A percentile compares a stretch with the other conserved stretches of the same genome.
phyloP scores from a whole-genome alignment of 192 early-diverging fungal genomes.

The Podila epicladia region DNA sequence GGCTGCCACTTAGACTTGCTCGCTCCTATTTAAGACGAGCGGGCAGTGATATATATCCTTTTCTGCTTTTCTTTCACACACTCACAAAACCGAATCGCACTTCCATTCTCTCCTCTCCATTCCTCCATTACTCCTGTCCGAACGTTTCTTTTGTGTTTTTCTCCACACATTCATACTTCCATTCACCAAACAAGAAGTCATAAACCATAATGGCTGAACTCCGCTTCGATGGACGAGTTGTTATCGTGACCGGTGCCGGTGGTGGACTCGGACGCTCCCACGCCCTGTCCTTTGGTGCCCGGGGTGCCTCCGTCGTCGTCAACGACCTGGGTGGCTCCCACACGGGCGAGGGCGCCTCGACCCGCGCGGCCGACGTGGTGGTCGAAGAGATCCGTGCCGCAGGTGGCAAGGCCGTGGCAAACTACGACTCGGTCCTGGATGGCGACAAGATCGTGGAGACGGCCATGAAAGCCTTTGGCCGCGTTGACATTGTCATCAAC shows the following conservation, averaged over 20 bases:
- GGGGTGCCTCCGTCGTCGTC: constrained; percentile 93
- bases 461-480: constrained; percentile 85
- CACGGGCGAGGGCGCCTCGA: constrained; percentile 77
- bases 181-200: not conserved
- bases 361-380: constrained; percentile 88
- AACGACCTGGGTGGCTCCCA: constrained; percentile 90
- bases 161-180: not conserved
- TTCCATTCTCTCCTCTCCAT: not conserved
- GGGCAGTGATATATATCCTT: too few relatives aligned
- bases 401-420: constrained; percentile 93
- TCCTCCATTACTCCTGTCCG: not conserved
- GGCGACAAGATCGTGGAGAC: constrained; percentile 94
- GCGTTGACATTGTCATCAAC: constrained; percentile 90
- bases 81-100: not conserved
- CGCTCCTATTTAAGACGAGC: too few relatives aligned
- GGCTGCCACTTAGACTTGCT: too few relatives aligned
- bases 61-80: not conserved
- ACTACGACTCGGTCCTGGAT: constrained; percentile 96
- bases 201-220: constrained; percentile 48
- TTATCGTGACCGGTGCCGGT: constrained; percentile 95
- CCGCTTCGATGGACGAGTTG: constrained; percentile 83
- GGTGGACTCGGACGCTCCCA: constrained; percentile 92
- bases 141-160: not conserved
- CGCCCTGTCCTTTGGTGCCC: constrained; percentile 85
- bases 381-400: constrained; percentile 86